Base-by-base conservation (phyloP, 2,329 filamentous ascomycete species). In the Ceratocystis colombiana region DNA sequence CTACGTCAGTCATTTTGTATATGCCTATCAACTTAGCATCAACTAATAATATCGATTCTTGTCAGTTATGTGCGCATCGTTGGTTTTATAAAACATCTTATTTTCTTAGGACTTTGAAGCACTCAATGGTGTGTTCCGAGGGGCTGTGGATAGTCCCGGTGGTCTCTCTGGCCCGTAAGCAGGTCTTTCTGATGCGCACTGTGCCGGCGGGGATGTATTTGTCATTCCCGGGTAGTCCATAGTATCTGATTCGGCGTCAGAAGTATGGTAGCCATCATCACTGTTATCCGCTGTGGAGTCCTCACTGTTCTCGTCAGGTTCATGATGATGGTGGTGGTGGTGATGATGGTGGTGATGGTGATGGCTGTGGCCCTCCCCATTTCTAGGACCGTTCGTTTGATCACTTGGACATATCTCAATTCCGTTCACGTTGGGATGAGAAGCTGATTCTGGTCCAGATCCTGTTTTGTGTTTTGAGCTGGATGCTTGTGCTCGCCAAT, bases 401-500 rank as follows among this genome's bases (percentile, higher is more conserved):
- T 44, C 64, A 61, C 37, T 22, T n/a, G 44, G 17, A 25, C 55
- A 61, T 12, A 48, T 65, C 25, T 68, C 66, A 44, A 25, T 8
- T 15, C 59, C 61, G 20, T 62, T 66, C 45, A 44, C 45, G 17
- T 28, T 28, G 2, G 55, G 44, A 48, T 30, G 57, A 30, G 55
- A 17, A 4, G 30, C 37, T 17, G 64, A 15, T 33, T n/a, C 45
- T 20, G 17, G 66, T 55, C 64, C 64, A 12, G 64, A 50, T n/a
- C 28, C 71, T 91, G 91, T 77, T 88, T 25, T 53, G 15, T 53
- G 64, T 57, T 57, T 57, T 30, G 64, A 50, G 45, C 28, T 71
- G 91, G 91, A 77, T 88, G 89, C 73, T 61, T 57, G 62, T 25
- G 25, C 62, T 10, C 86, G 87, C 74, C 90, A 85, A 45, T 88